Evolutionary conservation across 139 green algal genomes (phyloP).

Genomic region (Chlorella ohadii): DNA sequence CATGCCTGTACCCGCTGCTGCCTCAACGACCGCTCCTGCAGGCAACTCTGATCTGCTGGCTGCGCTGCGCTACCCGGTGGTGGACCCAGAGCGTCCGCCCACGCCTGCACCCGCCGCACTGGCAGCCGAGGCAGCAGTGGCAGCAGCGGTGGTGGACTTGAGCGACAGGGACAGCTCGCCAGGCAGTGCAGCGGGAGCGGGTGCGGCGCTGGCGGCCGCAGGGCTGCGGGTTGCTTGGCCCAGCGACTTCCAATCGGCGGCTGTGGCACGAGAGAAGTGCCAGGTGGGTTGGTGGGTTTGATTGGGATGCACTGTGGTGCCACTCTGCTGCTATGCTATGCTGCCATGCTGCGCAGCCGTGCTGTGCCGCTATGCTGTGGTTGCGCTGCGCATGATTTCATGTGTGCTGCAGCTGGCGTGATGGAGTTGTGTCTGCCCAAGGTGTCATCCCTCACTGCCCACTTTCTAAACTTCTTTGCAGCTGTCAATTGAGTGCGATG

Average conservation of each 20-base stretch:
- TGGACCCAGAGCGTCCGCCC: conserved; percentile 7
- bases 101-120: background rate
- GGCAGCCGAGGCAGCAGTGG: background rate
- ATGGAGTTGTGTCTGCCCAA: too few relatives aligned
- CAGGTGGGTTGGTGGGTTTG: background rate
- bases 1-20: too few relatives aligned
- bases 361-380: too few relatives aligned
- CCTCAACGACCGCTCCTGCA: too few relatives aligned
- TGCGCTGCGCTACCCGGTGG: conserved; percentile 5
- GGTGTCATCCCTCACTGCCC: too few relatives aligned
- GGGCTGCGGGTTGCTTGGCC: conserved; percentile 3
- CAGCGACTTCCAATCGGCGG: background rate
- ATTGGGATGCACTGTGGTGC: background rate
- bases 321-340: too few relatives aligned
- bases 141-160: conserved; percentile 20
- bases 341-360: too few relatives aligned
- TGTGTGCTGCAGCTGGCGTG: too few relatives aligned
- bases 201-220: conserved; percentile 4
- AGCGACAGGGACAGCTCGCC: background rate
- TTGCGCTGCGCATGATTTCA: too few relatives aligned
- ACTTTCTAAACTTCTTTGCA: background rate
- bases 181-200: conserved; percentile 6
- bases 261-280: background rate
- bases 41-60: background rate
- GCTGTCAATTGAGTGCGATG: conserved; percentile 60